A percentile compares a stretch with the other conserved stretches of the same genome.
These are phyloP conservation scores for Haplosporangium gracile DNA, from an alignment of 192 early-diverging fungal species.

Conservation along the genomic window DNA sequence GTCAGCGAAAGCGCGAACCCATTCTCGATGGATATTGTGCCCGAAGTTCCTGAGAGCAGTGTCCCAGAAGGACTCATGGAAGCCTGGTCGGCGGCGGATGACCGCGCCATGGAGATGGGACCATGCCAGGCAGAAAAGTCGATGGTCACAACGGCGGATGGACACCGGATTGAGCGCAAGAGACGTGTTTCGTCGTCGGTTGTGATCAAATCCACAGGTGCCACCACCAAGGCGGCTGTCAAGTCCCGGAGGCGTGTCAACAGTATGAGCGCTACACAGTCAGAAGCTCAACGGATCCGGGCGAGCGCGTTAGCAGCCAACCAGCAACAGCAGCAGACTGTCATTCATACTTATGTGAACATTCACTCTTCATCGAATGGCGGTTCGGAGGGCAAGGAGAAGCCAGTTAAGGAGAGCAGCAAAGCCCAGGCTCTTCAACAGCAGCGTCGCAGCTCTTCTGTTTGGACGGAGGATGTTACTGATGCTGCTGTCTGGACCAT, in stretches of 20 bases:
- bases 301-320: constrained; percentile 29
- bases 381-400: constrained; percentile 21
- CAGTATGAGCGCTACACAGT: constrained; percentile 62
- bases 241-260: constrained; percentile 67
- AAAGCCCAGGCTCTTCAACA: constrained; percentile 35
- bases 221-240: constrained; percentile 23
- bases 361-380: neutral
- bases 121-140: constrained; percentile 28
- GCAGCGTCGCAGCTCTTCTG: constrained; percentile 52
- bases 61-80: constrained; percentile 38
- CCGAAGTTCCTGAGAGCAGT: constrained; percentile 36
- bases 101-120: constrained; percentile 21
- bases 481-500: constrained; percentile 95
- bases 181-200: constrained; percentile 59
- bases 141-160: constrained; percentile 39
- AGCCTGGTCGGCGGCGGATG: constrained; percentile 30
- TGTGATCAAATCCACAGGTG: constrained; percentile 40
- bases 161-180: constrained; percentile 46
- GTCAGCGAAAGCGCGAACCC: constrained; percentile 1
- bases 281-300: constrained; percentile 52
- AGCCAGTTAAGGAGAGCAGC: constrained; percentile 24
- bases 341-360: constrained; percentile 23
- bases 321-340: constrained; percentile 22
- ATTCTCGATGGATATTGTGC: constrained; percentile 51
- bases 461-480: constrained; percentile 86